Conservation (phyloP, 441 rosid species). For the Francoa sonchifolia region DNA sequence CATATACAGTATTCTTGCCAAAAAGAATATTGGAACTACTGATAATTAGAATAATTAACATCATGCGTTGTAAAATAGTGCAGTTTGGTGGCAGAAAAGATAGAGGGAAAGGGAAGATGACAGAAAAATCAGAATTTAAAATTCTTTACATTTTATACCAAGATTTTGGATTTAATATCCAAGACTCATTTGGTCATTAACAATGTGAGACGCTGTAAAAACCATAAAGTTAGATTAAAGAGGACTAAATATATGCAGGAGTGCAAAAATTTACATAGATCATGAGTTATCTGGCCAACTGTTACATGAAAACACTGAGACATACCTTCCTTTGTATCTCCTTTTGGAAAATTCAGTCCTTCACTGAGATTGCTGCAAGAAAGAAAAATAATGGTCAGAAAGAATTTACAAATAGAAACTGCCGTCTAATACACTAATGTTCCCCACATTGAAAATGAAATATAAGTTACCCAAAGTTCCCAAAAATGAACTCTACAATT, state of each 20-base stretch:
- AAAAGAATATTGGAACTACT: conserved; percentile 6
- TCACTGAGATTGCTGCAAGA: conserved; percentile 40
- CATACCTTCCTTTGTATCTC: conserved; percentile 32
- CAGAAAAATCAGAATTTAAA: not conserved
- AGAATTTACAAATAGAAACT: no score
- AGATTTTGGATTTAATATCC: not conserved
- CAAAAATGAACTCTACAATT: no score
- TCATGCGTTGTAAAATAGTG: not conserved
- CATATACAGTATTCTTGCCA: conserved; percentile 8
- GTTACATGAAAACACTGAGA: conserved; percentile 12
- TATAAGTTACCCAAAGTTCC: no score
- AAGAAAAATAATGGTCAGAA: conserved; percentile 5
- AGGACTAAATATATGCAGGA: not conserved
- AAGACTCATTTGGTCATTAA: not conserved
- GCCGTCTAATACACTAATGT: no score
- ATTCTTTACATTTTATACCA: conserved; percentile 1
- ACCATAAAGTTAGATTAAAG: no score
- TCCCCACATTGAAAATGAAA: no score
- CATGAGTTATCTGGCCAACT: conserved; percentile 7
- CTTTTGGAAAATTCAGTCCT: conserved; percentile 27
- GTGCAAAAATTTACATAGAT: not conserved
- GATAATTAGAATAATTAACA: not conserved
- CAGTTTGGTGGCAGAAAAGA: not conserved
- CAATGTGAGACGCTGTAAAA: not conserved
- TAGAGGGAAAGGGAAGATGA: not conserved